A percentile compares a stretch with the other conserved stretches of the same genome.
These are phyloP conservation scores for Suhomyces faveliae DNA, from an alignment of 805 yeast species.

Conservation along the genomic window DNA sequence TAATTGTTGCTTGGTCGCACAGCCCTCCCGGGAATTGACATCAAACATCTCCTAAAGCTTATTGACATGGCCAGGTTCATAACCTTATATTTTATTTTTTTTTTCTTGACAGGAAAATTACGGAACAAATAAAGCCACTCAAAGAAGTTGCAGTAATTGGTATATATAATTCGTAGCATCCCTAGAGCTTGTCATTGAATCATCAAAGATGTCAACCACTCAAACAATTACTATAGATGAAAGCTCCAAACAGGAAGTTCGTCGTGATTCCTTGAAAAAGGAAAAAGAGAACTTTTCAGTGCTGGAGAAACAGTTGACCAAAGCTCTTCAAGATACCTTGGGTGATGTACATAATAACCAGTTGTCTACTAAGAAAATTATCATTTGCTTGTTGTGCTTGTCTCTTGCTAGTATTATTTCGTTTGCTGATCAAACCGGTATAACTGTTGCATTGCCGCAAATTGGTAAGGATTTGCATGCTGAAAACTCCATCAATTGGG, in stretches of 20 bases:
- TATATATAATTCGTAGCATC: not conserved
- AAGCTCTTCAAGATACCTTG: slow-evolving; percentile 11
- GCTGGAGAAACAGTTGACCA: not conserved
- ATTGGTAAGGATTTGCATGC: slow-evolving; percentile 50
- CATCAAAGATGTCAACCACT: not conserved
- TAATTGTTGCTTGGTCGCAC: not conserved
- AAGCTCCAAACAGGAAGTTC: not conserved
- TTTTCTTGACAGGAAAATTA: not conserved
- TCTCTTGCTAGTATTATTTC: slow-evolving; percentile 41
- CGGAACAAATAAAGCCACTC: not conserved
- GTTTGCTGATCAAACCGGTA: slow-evolving; percentile 51
- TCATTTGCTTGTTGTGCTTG: slow-evolving; percentile 37
- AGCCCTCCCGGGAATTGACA: not conserved
- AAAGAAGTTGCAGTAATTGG: not conserved
- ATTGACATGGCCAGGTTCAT: not conserved
- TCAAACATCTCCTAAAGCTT: not conserved
- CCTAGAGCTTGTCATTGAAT: not conserved
- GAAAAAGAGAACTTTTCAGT: not conserved
- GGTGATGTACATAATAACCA: slow-evolving; percentile 45
- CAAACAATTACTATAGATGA: not conserved
- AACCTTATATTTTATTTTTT: not conserved
- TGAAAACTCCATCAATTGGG: slow-evolving; percentile 53
- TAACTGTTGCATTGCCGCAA: slow-evolving; percentile 47
- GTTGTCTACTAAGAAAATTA: slow-evolving; percentile 36
- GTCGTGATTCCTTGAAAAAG: not conserved